phyloP scores from a whole-genome alignment of 2,329 filamentous ascomycete genomes.

The Didymellaceae sp. region DNA sequence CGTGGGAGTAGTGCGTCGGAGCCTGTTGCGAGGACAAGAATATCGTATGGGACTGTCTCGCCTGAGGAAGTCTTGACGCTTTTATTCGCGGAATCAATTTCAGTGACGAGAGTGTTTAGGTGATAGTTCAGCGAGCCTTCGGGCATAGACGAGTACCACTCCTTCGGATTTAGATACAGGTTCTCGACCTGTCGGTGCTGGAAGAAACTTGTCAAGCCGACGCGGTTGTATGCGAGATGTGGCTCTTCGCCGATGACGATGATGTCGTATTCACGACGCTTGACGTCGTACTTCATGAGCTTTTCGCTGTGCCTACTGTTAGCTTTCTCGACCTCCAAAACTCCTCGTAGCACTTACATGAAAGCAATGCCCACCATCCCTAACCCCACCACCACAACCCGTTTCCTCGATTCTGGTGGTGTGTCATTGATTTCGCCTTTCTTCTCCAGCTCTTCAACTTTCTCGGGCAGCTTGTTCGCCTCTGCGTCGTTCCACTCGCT shows the following conservation, averaged over 20 bases:
- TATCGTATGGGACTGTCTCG: conserved; percentile 74
- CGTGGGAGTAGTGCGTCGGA: conserved; percentile 79
- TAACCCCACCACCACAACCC: conserved; percentile 81
- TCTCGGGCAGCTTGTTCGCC: conserved; percentile 54
- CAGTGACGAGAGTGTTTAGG: conserved; percentile 75
- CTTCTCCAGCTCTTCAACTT: conserved; percentile 43
- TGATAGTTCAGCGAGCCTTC: conserved; percentile 75
- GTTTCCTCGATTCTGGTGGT: conserved; percentile 58
- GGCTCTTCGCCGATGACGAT: conserved; percentile 87
- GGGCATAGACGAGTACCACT: conserved; percentile 77
- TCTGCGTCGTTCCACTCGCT: conserved; percentile 55
- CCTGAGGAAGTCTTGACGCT: conserved; percentile 74
- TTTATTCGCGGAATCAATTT: conserved; percentile 69
- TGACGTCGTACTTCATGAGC: conserved; percentile 81
- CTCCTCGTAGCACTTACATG: conserved; percentile 66
- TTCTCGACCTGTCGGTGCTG: conserved; percentile 84
- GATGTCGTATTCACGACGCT: conserved; percentile 77
- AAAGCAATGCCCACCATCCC: conserved; percentile 93
- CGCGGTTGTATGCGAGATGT: conserved; percentile 88
- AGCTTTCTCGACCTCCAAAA: background rate
- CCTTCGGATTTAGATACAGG: conserved; percentile 82
- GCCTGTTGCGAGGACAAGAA: conserved; percentile 83
- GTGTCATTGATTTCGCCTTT: conserved; percentile 38
- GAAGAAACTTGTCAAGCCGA: conserved; percentile 88
- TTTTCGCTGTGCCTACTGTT: conserved; percentile 70